Base-by-base conservation (phyloP, 202 grass and related monocot species). In the Hordeum pubiflorum region DNA sequence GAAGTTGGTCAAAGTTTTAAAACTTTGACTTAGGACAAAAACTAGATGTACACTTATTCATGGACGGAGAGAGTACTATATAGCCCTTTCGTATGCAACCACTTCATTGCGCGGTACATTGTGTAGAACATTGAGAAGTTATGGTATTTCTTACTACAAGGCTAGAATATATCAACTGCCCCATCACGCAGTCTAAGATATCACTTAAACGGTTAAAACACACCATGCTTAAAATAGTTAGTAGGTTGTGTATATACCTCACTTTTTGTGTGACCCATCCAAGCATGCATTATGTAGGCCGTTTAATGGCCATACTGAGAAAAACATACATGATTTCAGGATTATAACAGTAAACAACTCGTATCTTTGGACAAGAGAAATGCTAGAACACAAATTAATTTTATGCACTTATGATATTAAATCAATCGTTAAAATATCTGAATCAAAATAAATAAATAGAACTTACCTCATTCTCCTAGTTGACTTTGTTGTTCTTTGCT, bases 391-490 rank as follows among this genome's bases (percentile, higher is more conserved):
- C 40, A 37, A n/a, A 13, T 43, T 74, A 33, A 72, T 24, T 41
- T 41, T 14, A 58, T 63, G 20, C 10, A 37, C 27, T 12, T 4
- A 2, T 37, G 12, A 6, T 17, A 79, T 17, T 7, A 22, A 4
- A 0, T 21, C 0, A 52, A 4, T 3, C 55, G 17, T 43, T 32
- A 32, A 72, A 41, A 11, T 3, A 52, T 36, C 20, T 61, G 21
- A 68, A 21, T 4, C 29, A 23, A 54, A 23, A 76, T n/a, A n/a
- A 48, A 50, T 13, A 32, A 58, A 59, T 26, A 14, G 3, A 40
- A 77, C 27, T 43, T 54, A 97, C 94, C 87, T 94, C 88, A 77
- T 88, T 89, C 72, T 97, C 94, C 82, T 92, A 29, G 22, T 10
- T 55, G 9, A 50, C 20, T 57, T 63, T 0, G n/a, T 23, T 63